phyloP scores from a whole-genome alignment of 2,329 filamentous ascomycete species.

The Chaetomium strumarium region DNA sequence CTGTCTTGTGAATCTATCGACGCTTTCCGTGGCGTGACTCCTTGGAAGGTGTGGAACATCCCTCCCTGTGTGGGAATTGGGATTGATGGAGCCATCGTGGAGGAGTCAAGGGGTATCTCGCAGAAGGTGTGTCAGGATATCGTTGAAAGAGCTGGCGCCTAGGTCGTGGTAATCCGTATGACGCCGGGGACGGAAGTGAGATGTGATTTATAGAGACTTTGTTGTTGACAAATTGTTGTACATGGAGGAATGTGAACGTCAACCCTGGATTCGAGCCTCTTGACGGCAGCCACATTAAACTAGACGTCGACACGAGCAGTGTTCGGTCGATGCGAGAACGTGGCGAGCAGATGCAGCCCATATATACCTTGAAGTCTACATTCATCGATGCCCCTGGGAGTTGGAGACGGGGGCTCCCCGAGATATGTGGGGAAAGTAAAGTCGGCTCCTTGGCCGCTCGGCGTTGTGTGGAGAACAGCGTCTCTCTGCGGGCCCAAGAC shows the following conservation, averaged over 20 bases:
- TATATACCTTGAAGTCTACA: conserved; percentile 37
- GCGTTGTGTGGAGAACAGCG: conserved; percentile 24
- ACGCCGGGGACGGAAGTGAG: too few species aligned
- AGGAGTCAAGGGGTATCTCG: conserved; percentile 2
- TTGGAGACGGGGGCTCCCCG: conserved; percentile 30
- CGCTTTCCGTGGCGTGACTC: conserved; percentile 46
- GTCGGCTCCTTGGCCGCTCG: conserved; percentile 21
- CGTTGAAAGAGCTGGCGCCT: conserved; percentile 11
- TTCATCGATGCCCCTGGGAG: conserved; percentile 25
- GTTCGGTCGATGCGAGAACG: conserved; percentile 26
- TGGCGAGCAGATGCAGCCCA: conserved; percentile 33
- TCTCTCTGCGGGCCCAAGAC: conserved; percentile 10
- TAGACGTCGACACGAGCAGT: conserved; percentile 17
- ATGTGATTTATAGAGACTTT: background rate
- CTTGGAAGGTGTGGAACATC: conserved; percentile 51
- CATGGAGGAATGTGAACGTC: conserved; percentile 11
- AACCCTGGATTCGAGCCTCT: conserved; percentile 12
- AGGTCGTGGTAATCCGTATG: background rate
- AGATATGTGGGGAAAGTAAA: conserved; percentile 29
- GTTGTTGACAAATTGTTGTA: conserved; percentile 5
- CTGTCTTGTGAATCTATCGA: conserved; percentile 37
- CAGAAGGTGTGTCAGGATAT: conserved; percentile 23
- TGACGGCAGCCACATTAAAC: conserved; percentile 16
- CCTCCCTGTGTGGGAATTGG: conserved; percentile 44
- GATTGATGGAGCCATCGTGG: conserved; percentile 41